Evolutionary conservation across 2,329 filamentous ascomycete species (phyloP).

Genomic region (Paecilomyces dactylethromorphus): DNA sequence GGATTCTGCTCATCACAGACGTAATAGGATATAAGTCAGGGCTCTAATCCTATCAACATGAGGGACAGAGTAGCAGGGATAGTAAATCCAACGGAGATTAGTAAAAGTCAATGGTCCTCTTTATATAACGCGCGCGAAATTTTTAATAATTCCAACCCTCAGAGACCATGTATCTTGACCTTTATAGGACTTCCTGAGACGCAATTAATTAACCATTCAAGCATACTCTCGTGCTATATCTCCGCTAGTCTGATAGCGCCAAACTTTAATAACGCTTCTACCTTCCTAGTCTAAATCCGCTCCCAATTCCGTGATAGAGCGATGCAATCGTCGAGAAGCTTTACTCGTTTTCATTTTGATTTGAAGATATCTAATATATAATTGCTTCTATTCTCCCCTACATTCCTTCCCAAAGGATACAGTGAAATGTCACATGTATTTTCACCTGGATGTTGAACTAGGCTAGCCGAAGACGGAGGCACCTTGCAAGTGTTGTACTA

Average conservation of each 20-base stretch:
- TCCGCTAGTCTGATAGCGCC: not conserved
- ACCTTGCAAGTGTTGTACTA: not conserved
- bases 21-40: too few species aligned
- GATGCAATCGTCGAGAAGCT: not conserved
- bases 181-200: not conserved
- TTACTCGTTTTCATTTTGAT: not conserved
- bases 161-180: not conserved
- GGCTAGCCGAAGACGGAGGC: too few species aligned
- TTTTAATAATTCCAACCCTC: not conserved
- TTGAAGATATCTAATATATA: not conserved
- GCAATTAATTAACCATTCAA: not conserved
- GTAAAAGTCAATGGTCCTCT: not conserved
- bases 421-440: too few species aligned
- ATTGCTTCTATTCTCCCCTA: not conserved
- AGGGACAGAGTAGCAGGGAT: too few species aligned
- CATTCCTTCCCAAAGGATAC: too few species aligned
- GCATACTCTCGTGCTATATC: too few species aligned
- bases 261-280: not conserved
- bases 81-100: not conserved
- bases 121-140: not conserved
- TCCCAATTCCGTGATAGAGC: not conserved
- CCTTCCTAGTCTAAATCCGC: not conserved
- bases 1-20: too few species aligned
- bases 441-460: too few species aligned
- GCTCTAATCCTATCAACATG: too few species aligned